Percentiles rank a stretch among this genome's conserved stretches.
phyloP scores from a whole-genome alignment of 768 basidiomycete genomes.

The Amanita phalloides region DNA sequence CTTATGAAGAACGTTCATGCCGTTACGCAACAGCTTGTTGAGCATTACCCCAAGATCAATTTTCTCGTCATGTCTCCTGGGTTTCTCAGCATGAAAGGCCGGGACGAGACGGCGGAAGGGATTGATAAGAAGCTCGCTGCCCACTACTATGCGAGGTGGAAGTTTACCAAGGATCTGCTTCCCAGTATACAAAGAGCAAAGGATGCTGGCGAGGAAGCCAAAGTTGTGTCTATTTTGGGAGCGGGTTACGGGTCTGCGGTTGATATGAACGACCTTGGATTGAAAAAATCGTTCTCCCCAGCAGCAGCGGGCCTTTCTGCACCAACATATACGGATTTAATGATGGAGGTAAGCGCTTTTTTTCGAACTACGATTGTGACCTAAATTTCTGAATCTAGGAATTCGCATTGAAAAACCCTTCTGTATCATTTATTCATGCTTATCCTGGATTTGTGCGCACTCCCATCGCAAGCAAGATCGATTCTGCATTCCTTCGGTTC shows the following conservation, averaged over 20 bases:
- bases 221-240: conserved; percentile 34
- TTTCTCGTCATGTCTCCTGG: conserved; percentile 40
- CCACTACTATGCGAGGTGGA: conserved; percentile 37
- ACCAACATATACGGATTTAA: conserved; percentile 42
- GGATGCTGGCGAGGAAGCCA: conserved; percentile 36
- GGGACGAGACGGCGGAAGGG: conserved; percentile 33
- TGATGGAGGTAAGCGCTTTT: conserved; percentile 31
- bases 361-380: neutral
- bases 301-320: conserved; percentile 21
- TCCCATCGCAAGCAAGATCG: conserved; percentile 13
- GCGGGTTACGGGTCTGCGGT: conserved; percentile 22
- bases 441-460: conserved; percentile 29
- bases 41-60: conserved; percentile 34
- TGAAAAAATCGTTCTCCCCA: conserved; percentile 34
- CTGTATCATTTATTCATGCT: conserved; percentile 24
- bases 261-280: conserved; percentile 36
- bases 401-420: conserved; percentile 20
- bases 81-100: conserved; percentile 22
- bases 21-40: conserved; percentile 17
- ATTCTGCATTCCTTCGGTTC: conserved; percentile 14
- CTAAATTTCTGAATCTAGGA: conserved; percentile 12
- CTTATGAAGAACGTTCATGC: conserved; percentile 39
- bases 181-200: conserved; percentile 32
- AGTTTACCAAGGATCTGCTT: conserved; percentile 34
- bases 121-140: conserved; percentile 31